Conservation (phyloP, 2,329 filamentous ascomycete species). For the Trichoderma sp. region DNA sequence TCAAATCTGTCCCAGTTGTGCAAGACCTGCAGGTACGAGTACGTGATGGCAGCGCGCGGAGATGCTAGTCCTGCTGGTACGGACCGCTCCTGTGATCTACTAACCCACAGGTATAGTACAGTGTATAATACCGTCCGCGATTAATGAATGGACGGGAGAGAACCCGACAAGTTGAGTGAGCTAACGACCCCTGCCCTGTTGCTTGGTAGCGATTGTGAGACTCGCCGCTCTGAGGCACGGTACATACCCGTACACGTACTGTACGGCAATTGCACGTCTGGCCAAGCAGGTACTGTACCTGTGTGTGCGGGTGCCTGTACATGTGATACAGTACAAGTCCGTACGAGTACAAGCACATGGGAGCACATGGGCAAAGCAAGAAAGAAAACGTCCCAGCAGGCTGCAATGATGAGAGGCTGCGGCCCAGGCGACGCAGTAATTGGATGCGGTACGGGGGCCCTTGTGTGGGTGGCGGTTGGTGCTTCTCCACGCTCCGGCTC, state of each 20-base stretch:
- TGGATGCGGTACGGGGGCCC: background rate
- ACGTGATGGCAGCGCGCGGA: background rate
- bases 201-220: background rate
- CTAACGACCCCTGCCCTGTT: background rate
- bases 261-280: background rate
- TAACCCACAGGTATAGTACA: background rate
- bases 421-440: background rate
- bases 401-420: slow-evolving; percentile 12
- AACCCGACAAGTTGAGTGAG: background rate
- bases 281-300: background rate
- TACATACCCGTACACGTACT: background rate
- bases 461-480: background rate
- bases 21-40: background rate
- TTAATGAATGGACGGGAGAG: background rate
- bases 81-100: background rate
- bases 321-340: background rate
- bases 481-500: background rate
- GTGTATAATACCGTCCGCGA: background rate
- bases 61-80: background rate
- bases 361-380: background rate
- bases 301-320: background rate
- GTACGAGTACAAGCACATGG: background rate
- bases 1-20: background rate
- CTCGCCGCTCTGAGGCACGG: background rate
- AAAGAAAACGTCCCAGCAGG: background rate